Conservation (phyloP, 352 stramenopile species). For the Globisporangium okanoganense region DNA sequence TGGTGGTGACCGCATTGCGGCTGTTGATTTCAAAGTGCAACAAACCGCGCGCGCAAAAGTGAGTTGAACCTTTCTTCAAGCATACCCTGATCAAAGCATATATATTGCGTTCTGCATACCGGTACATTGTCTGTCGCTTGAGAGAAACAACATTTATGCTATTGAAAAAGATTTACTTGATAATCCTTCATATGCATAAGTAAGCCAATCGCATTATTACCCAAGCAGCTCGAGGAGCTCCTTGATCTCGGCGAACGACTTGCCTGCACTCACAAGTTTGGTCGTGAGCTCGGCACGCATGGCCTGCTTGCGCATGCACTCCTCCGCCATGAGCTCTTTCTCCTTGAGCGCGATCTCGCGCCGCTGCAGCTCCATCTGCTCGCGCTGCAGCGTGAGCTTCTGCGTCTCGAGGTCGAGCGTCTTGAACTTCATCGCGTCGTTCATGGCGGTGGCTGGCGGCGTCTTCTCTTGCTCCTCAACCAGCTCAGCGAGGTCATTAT, state of each 20-base stretch:
- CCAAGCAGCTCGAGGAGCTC: constrained; percentile 4
- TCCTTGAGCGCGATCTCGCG: constrained; percentile 43
- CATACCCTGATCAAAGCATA: too few species aligned
- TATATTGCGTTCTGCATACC: too few species aligned
- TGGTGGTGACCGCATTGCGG: too few species aligned
- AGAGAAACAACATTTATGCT: background rate
- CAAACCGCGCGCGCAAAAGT: too few species aligned
- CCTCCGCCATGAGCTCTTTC: constrained; percentile 27
- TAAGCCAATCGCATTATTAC: too few species aligned
- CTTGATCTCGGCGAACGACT: constrained; percentile 2
- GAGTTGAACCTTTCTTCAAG: too few species aligned
- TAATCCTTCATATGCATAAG: background rate
- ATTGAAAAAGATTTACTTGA: background rate
- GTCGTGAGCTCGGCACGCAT: constrained; percentile 5
- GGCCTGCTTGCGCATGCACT: constrained; percentile 21
- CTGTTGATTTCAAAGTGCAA: too few species aligned
- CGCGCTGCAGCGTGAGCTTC: constrained; percentile 29
- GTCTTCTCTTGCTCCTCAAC: background rate
- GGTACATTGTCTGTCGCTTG: too few species aligned
- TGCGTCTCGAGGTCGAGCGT: constrained; percentile 33
- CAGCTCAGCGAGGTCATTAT: too few species aligned
- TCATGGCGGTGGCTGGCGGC: background rate
- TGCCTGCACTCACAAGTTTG: background rate
- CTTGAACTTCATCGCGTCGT: constrained; percentile 3
- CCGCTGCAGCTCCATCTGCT: constrained; percentile 23